Evolutionary conservation across 352 stramenopile genomes (phyloP).

Genomic region (Blastocystis sp.): DNA sequence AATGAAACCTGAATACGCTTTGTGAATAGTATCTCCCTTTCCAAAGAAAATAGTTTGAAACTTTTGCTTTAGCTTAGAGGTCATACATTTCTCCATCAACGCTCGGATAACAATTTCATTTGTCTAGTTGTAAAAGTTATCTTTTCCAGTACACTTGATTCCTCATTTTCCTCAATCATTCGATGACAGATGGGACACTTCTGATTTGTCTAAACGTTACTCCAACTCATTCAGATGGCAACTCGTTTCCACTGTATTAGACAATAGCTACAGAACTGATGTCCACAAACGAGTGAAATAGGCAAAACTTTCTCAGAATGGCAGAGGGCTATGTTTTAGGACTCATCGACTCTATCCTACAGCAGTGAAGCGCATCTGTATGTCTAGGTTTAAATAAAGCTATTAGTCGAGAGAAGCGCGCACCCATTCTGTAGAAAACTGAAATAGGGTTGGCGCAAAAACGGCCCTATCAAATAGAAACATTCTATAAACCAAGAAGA

Average conservation of each 20-base stretch:
- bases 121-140: not conserved
- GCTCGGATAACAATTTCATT: not conserved
- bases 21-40: not conserved
- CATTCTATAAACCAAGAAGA: no score
- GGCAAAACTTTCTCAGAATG: not conserved
- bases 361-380: not conserved
- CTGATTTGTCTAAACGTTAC: not conserved
- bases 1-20: not conserved
- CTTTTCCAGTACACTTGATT: not conserved
- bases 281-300: not conserved
- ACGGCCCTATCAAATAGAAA: no score
- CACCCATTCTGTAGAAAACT: not conserved
- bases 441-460: not conserved
- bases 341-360: not conserved
- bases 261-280: constrained; percentile 34
- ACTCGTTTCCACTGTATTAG: not conserved
- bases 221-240: not conserved
- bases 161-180: not conserved
- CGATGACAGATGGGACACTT: constrained; percentile 26
- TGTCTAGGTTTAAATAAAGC: not conserved
- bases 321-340: constrained; percentile 8
- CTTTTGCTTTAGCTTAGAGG: not conserved
- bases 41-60: not conserved
- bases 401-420: not conserved
- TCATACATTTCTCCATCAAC: not conserved